Conservation (phyloP, 768 basidiomycete genomes). For the Rhizopogon roseolus region DNA sequence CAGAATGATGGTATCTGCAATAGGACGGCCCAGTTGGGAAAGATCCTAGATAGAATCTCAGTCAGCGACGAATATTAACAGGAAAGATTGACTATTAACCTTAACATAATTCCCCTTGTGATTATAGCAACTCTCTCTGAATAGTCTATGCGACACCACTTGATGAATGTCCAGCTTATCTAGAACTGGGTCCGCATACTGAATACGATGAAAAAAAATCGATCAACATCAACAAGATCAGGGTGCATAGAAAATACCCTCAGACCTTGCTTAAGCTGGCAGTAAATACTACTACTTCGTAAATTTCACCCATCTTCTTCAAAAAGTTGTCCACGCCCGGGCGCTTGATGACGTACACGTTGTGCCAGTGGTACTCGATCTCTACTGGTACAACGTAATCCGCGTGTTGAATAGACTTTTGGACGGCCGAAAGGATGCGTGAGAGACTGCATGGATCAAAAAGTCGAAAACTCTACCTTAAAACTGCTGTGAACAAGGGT, state of each 20-base stretch:
- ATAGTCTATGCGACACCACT: slow-evolving; percentile 90
- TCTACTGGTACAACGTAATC: slow-evolving; percentile 99
- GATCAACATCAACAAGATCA: slow-evolving; percentile 5
- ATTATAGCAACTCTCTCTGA: slow-evolving; percentile 98
- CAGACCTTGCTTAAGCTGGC: slow-evolving; percentile 93
- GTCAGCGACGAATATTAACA: not conserved
- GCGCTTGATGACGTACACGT: slow-evolving; percentile 98
- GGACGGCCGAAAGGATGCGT: slow-evolving; percentile 7
- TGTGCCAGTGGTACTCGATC: slow-evolving; percentile 97
- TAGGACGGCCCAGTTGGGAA: slow-evolving; percentile 93
- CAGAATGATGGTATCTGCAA: slow-evolving; percentile 92
- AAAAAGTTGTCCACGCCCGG: slow-evolving; percentile 97
- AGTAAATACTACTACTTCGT: slow-evolving; percentile 97
- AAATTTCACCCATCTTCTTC: slow-evolving; percentile 97
- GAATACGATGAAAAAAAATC: slow-evolving; percentile 7
- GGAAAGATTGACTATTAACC: slow-evolving; percentile 39
- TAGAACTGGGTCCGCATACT: slow-evolving; percentile 98
- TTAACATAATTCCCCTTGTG: slow-evolving; percentile 99
- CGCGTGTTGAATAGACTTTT: slow-evolving; percentile 85
- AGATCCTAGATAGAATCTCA: slow-evolving; percentile 69
- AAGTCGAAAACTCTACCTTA: slow-evolving; percentile 59
- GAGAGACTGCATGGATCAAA: slow-evolving; percentile 3
- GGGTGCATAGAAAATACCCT: slow-evolving; percentile 14
- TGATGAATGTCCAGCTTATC: slow-evolving; percentile 93
- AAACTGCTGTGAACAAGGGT: slow-evolving; percentile 97